Conservation (phyloP, 2,329 filamentous ascomycete species). For the Chaetomium strumarium region DNA sequence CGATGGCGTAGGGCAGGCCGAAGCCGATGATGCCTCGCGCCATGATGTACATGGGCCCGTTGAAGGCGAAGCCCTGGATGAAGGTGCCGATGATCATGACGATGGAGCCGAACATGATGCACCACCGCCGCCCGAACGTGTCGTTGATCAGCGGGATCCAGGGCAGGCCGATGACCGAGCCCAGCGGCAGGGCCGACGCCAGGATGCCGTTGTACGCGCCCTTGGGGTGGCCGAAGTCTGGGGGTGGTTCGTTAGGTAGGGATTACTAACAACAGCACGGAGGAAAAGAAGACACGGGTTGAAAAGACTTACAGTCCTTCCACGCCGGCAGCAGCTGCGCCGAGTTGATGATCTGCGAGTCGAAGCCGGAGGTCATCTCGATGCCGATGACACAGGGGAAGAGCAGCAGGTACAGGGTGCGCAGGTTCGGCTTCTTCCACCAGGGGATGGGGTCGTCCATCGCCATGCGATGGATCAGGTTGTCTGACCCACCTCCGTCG, state of each 20-base stretch:
- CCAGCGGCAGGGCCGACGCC: conserved; percentile 54
- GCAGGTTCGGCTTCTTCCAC: conserved; percentile 52
- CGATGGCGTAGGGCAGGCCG: conserved; percentile 54
- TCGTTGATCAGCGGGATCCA: conserved; percentile 53
- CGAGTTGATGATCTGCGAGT: conserved; percentile 38
- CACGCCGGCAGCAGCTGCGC: conserved; percentile 35
- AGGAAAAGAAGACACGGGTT: no score
- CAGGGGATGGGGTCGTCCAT: conserved; percentile 39
- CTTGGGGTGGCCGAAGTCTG: conserved; percentile 41
- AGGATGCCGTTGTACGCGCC: conserved; percentile 48
- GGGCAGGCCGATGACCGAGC: conserved; percentile 53
- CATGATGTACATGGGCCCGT: conserved; percentile 51
- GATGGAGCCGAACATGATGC: conserved; percentile 48
- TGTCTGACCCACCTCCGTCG: conserved; percentile 14
- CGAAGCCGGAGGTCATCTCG: conserved; percentile 56
- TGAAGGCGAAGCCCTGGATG: conserved; percentile 47
- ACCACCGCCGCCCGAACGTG: conserved; percentile 48
- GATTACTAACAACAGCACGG: no score
- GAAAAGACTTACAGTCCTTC: conserved; percentile 30
- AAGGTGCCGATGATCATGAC: conserved; percentile 51
- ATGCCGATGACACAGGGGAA: conserved; percentile 55
- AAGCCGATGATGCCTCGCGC: conserved; percentile 55
- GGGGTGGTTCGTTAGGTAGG: neutral
- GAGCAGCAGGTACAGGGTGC: conserved; percentile 47
- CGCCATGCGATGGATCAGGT: conserved; percentile 36